A percentile compares a stretch with the other conserved stretches of the same genome.
Conservation (phyloP, 306 rosid genomes). For the Citrullus mucosospermus region DNA sequence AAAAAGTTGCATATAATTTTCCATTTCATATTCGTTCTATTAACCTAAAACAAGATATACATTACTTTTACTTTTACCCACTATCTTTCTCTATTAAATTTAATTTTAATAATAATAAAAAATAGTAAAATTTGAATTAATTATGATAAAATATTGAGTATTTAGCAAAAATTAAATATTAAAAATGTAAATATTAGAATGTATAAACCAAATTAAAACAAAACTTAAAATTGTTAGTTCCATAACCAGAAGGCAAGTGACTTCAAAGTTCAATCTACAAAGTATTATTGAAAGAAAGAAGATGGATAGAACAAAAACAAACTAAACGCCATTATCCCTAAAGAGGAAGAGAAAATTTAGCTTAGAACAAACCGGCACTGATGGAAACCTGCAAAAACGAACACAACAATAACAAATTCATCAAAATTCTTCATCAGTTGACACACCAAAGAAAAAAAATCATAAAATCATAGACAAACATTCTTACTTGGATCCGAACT, state of each 20-base stretch:
- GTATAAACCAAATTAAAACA: no score
- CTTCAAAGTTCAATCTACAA: background rate
- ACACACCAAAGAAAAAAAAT: background rate
- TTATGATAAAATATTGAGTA: no score
- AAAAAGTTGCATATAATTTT: no score
- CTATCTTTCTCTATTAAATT: no score
- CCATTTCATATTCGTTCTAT: no score
- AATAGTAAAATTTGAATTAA: no score
- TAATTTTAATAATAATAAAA: no score
- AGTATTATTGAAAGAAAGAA: background rate
- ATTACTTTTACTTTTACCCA: no score
- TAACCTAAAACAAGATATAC: no score
- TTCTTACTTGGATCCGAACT: conserved; percentile 76
- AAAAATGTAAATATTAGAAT: no score
- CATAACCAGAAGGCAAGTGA: background rate
- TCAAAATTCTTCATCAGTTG: background rate
- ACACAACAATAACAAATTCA: background rate
- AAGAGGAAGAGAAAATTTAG: conserved; percentile 14
- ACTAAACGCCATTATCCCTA: background rate
- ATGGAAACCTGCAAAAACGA: conserved; percentile 58
- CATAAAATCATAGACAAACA: background rate
- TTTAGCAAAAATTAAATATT: no score
- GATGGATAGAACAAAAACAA: background rate
- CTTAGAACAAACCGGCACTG: conserved; percentile 57
- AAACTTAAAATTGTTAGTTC: no score